These are phyloP conservation scores for Erysimum cheiranthoides DNA, from an alignment of 345 rosid species.

Conservation along the genomic window DNA sequence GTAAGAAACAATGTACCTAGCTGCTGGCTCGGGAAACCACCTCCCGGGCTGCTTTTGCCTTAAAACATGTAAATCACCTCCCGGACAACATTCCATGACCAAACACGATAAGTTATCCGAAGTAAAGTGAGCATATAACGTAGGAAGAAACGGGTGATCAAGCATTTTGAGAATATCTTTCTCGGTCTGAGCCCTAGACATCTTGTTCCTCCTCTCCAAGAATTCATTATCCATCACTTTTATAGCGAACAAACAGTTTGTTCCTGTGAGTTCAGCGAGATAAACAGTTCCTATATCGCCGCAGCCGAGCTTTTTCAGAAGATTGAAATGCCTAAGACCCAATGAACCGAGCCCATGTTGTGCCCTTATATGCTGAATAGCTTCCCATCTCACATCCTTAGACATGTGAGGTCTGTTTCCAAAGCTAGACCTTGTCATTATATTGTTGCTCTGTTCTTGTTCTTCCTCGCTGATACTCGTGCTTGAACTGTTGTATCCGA, in stretches of 20 bases:
- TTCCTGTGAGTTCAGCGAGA: constrained; percentile 86
- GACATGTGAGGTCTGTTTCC: constrained; percentile 98
- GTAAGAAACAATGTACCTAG: constrained; percentile 59
- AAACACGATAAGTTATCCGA: constrained; percentile 89
- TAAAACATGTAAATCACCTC: constrained; percentile 94
- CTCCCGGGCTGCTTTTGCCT: constrained; percentile 90
- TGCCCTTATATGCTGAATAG: constrained; percentile 69
- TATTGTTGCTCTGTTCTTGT: constrained; percentile 45
- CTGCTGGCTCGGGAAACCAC: constrained; percentile 87
- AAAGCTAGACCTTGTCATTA: constrained; percentile 79
- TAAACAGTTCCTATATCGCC: constrained; percentile 98
- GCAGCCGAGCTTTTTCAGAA: constrained; percentile 88
- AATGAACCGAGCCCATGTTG: constrained; percentile 66
- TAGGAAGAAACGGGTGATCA: constrained; percentile 96
- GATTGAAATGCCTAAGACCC: constrained; percentile 82
- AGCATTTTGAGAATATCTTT: constrained; percentile 88
- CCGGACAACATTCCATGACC: constrained; percentile 98
- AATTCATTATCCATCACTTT: constrained; percentile 98
- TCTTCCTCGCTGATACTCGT: constrained; percentile 89
- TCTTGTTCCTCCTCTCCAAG: constrained; percentile 85
- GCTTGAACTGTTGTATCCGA: constrained; percentile 76
- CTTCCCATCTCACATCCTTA: constrained; percentile 90
- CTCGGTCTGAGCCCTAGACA: constrained; percentile 95
- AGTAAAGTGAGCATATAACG: constrained; percentile 82
- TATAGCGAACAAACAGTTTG: constrained; percentile 84